phyloP scores from a whole-genome alignment of 2,329 filamentous ascomycete genomes.

The Penicillium italicum region DNA sequence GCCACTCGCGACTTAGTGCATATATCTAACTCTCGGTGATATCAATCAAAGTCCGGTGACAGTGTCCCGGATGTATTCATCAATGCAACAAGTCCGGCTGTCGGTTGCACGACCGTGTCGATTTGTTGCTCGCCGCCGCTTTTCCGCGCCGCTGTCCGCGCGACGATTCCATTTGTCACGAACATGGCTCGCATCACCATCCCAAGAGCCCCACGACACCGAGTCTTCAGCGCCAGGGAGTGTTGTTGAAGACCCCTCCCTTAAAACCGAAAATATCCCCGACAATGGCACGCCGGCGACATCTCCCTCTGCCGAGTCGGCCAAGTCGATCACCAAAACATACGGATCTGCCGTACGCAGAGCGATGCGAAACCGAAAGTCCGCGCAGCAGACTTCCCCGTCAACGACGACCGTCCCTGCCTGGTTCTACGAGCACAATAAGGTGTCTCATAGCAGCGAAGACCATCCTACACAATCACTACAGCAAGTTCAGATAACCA shows the following conservation, averaged over 20 bases:
- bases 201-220: conserved; percentile 29
- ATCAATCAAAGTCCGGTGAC: conserved; percentile 25
- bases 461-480: conserved; percentile 10
- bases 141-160: conserved; percentile 26
- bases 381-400: conserved; percentile 18
- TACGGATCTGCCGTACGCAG: conserved; percentile 42
- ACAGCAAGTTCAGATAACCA: conserved; percentile 29
- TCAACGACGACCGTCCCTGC: conserved; percentile 30
- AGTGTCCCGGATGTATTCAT: conserved; percentile 35
- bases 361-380: conserved; percentile 36
- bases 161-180: conserved; percentile 36
- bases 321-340: conserved; percentile 27
- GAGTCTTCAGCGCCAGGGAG: conserved; percentile 22
- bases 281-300: conserved; percentile 12
- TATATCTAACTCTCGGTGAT: conserved; percentile 9
- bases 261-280: neutral
- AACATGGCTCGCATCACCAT: conserved; percentile 26
- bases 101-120: conserved; percentile 36
- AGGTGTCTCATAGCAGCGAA: conserved; percentile 23
- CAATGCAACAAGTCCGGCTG: conserved; percentile 39
- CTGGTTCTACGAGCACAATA: conserved; percentile 40
- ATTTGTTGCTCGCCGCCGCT: conserved; percentile 37
- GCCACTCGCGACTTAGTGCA: conserved; percentile 10
- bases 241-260: conserved; percentile 16
- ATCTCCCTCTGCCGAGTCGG: conserved; percentile 13